Evolutionary conservation across 2,329 filamentous ascomycete species (phyloP), one percentile per base, ranked within the genome.

Genomic region (Blumeriella jaapii): DNA sequence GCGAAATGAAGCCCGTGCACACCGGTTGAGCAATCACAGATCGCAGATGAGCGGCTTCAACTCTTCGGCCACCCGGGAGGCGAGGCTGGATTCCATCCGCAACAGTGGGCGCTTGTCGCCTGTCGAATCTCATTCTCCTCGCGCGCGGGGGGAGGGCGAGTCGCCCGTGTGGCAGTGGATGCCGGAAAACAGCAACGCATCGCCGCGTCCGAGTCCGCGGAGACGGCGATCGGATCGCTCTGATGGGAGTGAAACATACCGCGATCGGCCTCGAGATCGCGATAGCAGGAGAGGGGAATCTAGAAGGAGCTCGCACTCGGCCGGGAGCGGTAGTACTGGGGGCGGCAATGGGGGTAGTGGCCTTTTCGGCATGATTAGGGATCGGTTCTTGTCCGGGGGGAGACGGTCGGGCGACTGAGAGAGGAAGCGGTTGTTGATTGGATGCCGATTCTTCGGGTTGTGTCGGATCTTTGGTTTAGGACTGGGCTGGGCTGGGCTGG

Each of bases 1-100:
- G 11, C 27, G 43, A 33, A 45, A 41, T 18, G 43, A 47, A 9
- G 32, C 36, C 12, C 34, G 42, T 26, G 31, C 31, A 30, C 40
- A 38, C 3, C 44, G 50, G 34, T 23, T 49, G 12, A 46, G 45
- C 20, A 20, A 32, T 16, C 22, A 26, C 12, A 28, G 45, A 22
- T 34, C 35, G 22, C 36, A 39, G 19, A 27, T 45, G 6, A 34
- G 30, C 11, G 28, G 26, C 6, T 23, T 24, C 10, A 29, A 13
- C n/a, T 19, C 31, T 5, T 16, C 19, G 9, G n/a, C 24, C 4
- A 25, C 39, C 18, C 52, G 53, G 34, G 47, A 55, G 38, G 46
- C 51, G 18, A 44, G 53, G 32, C 43, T 55, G 34, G 46, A 54
- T 15, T 31, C 39, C 5, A 52, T 55, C 16, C 46, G 53, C 15